These are phyloP conservation scores for Phoenix roebelenii DNA, from an alignment of 176 grass and related monocot genomes.

Conservation along the genomic window DNA sequence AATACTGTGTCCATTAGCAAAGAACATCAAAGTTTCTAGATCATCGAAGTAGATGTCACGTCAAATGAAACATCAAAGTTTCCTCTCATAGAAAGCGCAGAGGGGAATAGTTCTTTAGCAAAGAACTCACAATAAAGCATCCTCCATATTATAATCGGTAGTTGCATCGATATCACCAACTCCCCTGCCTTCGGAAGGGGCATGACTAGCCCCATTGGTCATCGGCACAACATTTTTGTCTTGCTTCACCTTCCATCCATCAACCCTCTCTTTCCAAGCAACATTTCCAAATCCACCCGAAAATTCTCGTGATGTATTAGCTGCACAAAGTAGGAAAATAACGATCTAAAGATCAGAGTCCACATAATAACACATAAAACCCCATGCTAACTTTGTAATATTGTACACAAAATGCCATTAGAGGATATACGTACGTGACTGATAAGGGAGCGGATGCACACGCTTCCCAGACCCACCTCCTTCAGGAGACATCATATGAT, in stretches of 20 bases:
- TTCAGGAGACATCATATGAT: conserved; percentile 86
- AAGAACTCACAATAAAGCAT: conserved; percentile 69
- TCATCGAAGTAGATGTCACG: too few relatives aligned
- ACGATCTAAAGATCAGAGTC: not conserved
- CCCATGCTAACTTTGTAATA: not conserved
- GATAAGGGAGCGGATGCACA: conserved; percentile 62
- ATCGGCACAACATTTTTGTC: conserved; percentile 81
- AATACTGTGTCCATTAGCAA: too few relatives aligned
- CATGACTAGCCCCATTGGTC: conserved; percentile 87
- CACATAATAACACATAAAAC: conserved; percentile 20
- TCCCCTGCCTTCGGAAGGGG: conserved; percentile 84
- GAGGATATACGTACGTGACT: conserved; percentile 50
- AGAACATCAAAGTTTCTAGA: too few relatives aligned
- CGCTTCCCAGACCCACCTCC: conserved; percentile 54
- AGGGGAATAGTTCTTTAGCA: too few relatives aligned
- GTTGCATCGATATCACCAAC: conserved; percentile 78
- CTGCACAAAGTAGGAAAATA: conserved; percentile 27
- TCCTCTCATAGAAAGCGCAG: too few relatives aligned
- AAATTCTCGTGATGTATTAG: conserved; percentile 88
- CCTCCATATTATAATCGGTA: conserved; percentile 96
- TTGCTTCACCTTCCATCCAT: conserved; percentile 99
- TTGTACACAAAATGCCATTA: not conserved
- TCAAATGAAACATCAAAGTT: too few relatives aligned
- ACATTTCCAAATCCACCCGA: conserved; percentile 87
- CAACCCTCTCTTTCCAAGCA: conserved; percentile 98